Percentiles rank a stretch among this genome's conserved stretches.
phyloP scores from a whole-genome alignment of 169 alveolate genomes.

The Plasmodium gonderi region DNA sequence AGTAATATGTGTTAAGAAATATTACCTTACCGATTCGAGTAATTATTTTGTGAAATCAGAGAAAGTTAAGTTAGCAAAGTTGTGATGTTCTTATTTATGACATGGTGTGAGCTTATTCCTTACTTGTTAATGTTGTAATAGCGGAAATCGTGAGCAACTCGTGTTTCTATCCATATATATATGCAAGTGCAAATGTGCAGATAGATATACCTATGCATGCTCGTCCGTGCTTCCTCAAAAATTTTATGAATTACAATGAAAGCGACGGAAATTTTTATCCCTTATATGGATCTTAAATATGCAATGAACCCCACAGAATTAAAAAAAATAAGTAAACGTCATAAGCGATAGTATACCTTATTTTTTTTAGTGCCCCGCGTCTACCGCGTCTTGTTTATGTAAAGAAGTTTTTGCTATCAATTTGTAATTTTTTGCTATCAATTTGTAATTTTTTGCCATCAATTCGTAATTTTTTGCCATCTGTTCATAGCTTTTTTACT shows the following conservation, averaged over 20 bases:
- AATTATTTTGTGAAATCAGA: neutral
- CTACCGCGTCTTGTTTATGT: neutral
- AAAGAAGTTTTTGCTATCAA: neutral
- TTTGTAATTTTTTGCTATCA: neutral
- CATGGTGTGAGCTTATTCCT: neutral
- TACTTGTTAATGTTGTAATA: too few species aligned
- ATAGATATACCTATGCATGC: too few species aligned
- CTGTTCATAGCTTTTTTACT: neutral
- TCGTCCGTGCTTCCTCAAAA: neutral
- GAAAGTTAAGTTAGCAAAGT: conserved; percentile 18
- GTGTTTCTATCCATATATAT: too few species aligned
- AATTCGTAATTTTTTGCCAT: neutral
- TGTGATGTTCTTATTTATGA: neutral
- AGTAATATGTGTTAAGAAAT: conserved; percentile 41
- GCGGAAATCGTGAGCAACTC: too few species aligned
- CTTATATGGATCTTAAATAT: neutral
- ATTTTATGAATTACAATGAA: neutral
- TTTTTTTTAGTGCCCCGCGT: too few species aligned
- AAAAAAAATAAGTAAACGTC: neutral
- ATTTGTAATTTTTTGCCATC: neutral
- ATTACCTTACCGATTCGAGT: neutral
- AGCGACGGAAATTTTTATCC: neutral
- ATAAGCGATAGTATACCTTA: neutral
- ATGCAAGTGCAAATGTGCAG: too few species aligned
- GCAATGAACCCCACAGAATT: neutral